Evolutionary conservation across 345 rosid species (phyloP), one percentile per base, ranked within the genome.

Genomic region (Brassica cretica): DNA sequence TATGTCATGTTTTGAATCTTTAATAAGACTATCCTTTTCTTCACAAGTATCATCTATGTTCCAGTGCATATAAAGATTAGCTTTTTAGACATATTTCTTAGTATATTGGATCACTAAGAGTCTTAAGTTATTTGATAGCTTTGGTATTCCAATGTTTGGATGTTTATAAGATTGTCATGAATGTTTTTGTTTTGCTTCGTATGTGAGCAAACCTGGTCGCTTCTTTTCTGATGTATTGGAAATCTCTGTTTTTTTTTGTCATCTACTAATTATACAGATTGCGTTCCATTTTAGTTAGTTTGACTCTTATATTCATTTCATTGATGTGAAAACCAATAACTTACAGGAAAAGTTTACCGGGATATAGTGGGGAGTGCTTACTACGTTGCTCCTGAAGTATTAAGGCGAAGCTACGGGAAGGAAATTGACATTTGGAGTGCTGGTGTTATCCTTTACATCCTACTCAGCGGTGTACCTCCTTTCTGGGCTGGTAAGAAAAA

Each of bases 361-460:
- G 90, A 94, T 77, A 88, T 89, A 37, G 97, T 92, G 0, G 97
- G 98, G 44, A 92, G 98, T 83, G 97, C 97, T 46, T 94, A 94
- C 84, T 94, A 92, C 68, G 90, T 94, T 84, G 98, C 98, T 76
- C 98, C 98, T 67, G 98, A 91, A 83, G 98, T 94, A 15, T 76
- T 94, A 71, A 81, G 72, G 11, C 89, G 98, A 66, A 86, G 89
- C 37, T 94, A 94, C 21, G 98, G 98, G 49, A 92, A 91, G 86
- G 98, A 94, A 80, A 92, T 91, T 9, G 98, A 94, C 71, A 69
- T 91, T 62, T 94, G 98, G 98, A 92, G 97, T 84, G 98, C 95
- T 18, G 97, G 97, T 25, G 89, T 94, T 72, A 91, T 94, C 46
- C 77, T 91, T 60, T 94, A 94, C 74, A 89, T 94, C 81, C 93